These are phyloP conservation scores for Salvia miltiorrhiza DNA, from an alignment of 257 asterid genomes.

Conservation along the genomic window DNA sequence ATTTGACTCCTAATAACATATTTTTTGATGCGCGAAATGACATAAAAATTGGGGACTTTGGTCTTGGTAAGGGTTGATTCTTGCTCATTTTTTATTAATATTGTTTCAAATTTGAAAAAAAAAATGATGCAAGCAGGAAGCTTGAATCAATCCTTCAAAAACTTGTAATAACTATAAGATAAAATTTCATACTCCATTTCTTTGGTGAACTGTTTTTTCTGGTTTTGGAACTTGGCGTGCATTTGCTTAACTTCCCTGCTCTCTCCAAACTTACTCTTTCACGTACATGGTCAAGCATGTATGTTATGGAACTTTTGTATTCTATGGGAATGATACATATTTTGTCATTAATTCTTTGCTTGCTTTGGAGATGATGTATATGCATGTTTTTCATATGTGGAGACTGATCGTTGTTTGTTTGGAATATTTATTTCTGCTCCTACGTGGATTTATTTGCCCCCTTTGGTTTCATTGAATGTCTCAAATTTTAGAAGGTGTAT, in stretches of 20 bases:
- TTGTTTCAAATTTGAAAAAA: background rate
- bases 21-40: slow-evolving; percentile 97
- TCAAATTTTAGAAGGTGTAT: background rate
- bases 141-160: background rate
- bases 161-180: background rate
- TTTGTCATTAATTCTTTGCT: background rate
- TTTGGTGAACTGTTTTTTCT: background rate
- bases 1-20: slow-evolving; percentile 90
- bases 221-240: background rate
- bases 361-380: background rate
- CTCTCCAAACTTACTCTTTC: background rate
- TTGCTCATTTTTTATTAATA: background rate
- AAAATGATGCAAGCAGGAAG: background rate
- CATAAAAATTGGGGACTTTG: slow-evolving; percentile 98
- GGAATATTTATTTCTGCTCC: background rate
- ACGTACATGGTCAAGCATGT: background rate
- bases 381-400: background rate
- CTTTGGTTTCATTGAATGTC: background rate
- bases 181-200: background rate
- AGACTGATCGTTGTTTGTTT: background rate
- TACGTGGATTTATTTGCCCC: background rate
- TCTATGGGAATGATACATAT: background rate
- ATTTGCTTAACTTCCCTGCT: background rate
- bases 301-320: background rate
- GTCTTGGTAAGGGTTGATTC: slow-evolving; percentile 74